Base-by-base conservation (phyloP, 2,329 filamentous ascomycete genomes). In the Teratosphaeria epicoccoides region DNA sequence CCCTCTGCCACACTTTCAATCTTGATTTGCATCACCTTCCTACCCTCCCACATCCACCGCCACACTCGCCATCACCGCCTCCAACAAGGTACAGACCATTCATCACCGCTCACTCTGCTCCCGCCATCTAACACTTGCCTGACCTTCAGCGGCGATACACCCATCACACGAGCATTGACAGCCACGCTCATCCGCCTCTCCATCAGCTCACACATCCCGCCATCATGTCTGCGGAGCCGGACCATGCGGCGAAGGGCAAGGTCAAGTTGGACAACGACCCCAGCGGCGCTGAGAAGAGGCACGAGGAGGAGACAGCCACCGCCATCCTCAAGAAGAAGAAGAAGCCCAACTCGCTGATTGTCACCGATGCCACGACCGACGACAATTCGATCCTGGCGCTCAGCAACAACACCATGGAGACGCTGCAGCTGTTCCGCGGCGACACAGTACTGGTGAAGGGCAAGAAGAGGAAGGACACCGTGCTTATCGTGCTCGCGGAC, bases 291-390 rank as follows among this genome's bases (percentile, higher is more conserved):
- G 62, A 76, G 43, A 20, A 24, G 22, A 29, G 33, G 46, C 40
- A 37, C 22, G 46, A 49, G 28, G 87, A 96, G 71, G 93, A 95
- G 69, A 88, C 85, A 57, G 83, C 93, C 49, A 98, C 93, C 45
- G 93, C 93, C 62, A 98, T 98, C 65, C 82, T 98, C 67, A 97
- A 96, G 79, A 97, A 97, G 82, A 98, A 98, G 86, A 98, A 98
- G 90, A 98, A 98, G 88, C 90, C 90, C 65, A 98, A 98, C 76
- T 94, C 91, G 68, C 76, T 98, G 71, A 95, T 98, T 76, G 93
- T 98, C 61, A 97, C 93, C 68, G 94, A 98, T 81, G 90, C 93
- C 71, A 82, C 87, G 66, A 98, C 95, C 75, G 93, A 98, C 85
- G 93, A 98, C 76, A 98, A 98, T 83, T 97, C 93, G 59, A 94